Base-by-base conservation (phyloP, 345 rosid species). In the Alliaria petiolata region DNA sequence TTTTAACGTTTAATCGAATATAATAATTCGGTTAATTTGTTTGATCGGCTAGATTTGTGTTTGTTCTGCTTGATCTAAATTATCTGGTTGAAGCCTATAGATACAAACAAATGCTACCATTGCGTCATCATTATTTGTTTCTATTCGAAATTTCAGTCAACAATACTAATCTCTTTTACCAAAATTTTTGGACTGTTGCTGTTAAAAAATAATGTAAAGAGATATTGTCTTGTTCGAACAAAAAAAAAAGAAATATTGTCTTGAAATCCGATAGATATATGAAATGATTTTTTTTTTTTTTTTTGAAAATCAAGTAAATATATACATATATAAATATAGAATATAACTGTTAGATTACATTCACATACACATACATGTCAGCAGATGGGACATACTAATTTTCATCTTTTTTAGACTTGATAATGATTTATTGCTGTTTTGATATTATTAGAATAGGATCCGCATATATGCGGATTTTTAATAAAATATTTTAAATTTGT, bases 181-280 rank as follows among this genome's bases (percentile, higher is more conserved):
- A 65, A 38, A 67, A 40, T 42, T 10, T 25, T 50, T 74, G 67
- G 61, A 74, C 61, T n/a, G n/a, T n/a, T n/a, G n/a, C n/a, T n/a
- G n/a, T n/a, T n/a, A n/a, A n/a, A n/a, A n/a, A n/a, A n/a, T n/a
- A n/a, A n/a, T n/a, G n/a, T n/a, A n/a, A n/a, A n/a, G n/a, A n/a
- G n/a, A n/a, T n/a, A n/a, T n/a, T n/a, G n/a, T n/a, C n/a, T n/a
- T n/a, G n/a, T n/a, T n/a, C n/a, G n/a, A n/a, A n/a, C n/a, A n/a
- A n/a, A n/a, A n/a, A n/a, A n/a, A n/a, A n/a, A n/a, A n/a, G n/a
- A n/a, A n/a, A n/a, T n/a, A n/a, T n/a, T 14, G 22, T 15, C 25
- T 56, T 56, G 13, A 52, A 38, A 66, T 40, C 15, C 15, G 8
- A 66, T 52, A 26, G 35, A 20, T 26, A n/a, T n/a, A n/a, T n/a